These are phyloP conservation scores for Choanephora cucurbitarum DNA, from an alignment of 371 early-diverging fungal species.

Conservation along the genomic window DNA sequence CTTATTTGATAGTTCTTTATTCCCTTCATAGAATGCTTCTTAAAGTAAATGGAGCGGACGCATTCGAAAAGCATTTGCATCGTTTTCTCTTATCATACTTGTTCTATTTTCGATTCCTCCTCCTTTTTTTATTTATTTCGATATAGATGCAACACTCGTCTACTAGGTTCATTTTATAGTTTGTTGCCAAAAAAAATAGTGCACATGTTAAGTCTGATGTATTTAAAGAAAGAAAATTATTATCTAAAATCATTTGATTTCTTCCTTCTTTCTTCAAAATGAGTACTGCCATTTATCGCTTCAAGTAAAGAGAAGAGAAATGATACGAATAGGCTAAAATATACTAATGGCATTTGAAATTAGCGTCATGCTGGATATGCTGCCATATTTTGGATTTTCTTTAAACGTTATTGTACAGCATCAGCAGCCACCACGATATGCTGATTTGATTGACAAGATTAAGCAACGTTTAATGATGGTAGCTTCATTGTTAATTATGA, in stretches of 20 bases:
- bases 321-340: neutral
- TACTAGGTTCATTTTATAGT: too few species aligned
- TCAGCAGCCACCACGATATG: slow-evolving; percentile 17
- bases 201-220: too few species aligned
- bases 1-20: too few species aligned
- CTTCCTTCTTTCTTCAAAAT: slow-evolving; percentile 3
- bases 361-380: slow-evolving; percentile 29
- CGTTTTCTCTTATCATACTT: too few species aligned
- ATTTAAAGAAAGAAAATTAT: neutral
- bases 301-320: slow-evolving; percentile 16
- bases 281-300: slow-evolving; percentile 16
- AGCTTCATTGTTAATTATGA: neutral
- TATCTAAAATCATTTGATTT: neutral
- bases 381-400: slow-evolving; percentile 11
- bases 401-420: slow-evolving; percentile 24
- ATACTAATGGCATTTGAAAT: neutral
- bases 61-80: too few species aligned
- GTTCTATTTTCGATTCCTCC: too few species aligned
- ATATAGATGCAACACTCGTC: too few species aligned
- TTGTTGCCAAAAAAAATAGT: too few species aligned
- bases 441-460: slow-evolving; percentile 20
- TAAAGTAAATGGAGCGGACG: too few species aligned
- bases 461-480: slow-evolving; percentile 18
- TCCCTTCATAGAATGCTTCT: too few species aligned
- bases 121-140: too few species aligned